Evolutionary conservation across 2,329 filamentous ascomycete species (phyloP), one percentile per base, ranked within the genome.

Genomic region (Monosporascus sp.): DNA sequence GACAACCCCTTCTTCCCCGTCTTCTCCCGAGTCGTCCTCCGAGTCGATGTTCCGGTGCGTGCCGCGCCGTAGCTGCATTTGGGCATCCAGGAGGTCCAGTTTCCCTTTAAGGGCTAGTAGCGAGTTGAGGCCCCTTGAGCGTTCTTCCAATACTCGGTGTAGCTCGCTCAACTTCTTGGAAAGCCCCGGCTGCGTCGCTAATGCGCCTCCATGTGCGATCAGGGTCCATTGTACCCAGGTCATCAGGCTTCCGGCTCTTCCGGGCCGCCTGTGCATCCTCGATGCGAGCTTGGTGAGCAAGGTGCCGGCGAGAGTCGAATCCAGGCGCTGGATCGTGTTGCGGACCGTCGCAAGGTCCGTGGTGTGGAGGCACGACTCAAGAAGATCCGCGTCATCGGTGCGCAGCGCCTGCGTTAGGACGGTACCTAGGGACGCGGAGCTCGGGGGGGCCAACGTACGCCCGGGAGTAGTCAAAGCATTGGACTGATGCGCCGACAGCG

Each of bases 201-300:
- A 78, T 50, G 92, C 92, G 59, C 93, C 94, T 60, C 94, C 94
- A 67, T 99, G 94, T 2, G 89, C 86, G 36, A 97, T 84, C 51
- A 97, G 82, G 1, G 90, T 93, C 90, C 91, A 96, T 72, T 97
- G 92, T 44, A 97, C 88, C 92, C 94, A 99, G 17, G 88, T 83
- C 81, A 97, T 92, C 34, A 99, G 82, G 65, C 86, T 89, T 49
- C 92, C 91, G 15, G 94, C 93, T 51, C 94, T 84, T 3, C 93
- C 94, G 1, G 94, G 94, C 45, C 90, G 84, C 60, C 88, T 83
- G 71, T 96, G 87, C 68, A 99, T 82, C 54, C 92, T 83, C 61
- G 95, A 88, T 8, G 94, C 90, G 49, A 99, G 81, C 70, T 90
- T 91, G 64, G 85, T 84, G 53, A 99, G 82, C 9, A 99, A 80